Conservation (phyloP, 352 stramenopile species). For the Saprolegnia diclina region DNA sequence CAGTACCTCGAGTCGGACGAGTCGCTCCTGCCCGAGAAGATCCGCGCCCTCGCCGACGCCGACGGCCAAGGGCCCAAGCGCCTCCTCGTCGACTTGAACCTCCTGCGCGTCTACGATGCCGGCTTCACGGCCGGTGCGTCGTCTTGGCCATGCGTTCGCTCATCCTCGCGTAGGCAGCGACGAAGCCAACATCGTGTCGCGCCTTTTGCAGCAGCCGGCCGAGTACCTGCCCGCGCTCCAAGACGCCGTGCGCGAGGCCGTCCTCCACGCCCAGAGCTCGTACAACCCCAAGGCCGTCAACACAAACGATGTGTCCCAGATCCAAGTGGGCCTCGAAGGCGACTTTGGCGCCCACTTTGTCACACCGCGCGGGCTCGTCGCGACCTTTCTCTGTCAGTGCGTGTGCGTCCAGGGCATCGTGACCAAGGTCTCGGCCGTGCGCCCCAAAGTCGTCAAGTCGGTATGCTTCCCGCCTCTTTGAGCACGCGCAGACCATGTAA, state of each 20-base stretch:
- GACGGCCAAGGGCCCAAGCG: conserved; percentile 41
- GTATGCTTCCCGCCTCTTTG: conserved; percentile 7
- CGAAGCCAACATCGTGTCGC: conserved; percentile 22
- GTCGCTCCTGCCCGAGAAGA: conserved; percentile 45
- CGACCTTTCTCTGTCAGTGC: conserved; percentile 88
- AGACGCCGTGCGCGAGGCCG: conserved; percentile 30
- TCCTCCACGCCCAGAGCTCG: conserved; percentile 24
- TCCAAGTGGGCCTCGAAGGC: conserved; percentile 89
- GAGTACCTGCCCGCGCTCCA: conserved; percentile 83
- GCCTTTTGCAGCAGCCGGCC: conserved; percentile 65
- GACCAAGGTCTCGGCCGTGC: conserved; percentile 95
- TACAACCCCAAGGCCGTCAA: conserved; percentile 42
- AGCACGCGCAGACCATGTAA: neutral
- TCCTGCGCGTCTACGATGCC: conserved; percentile 86
- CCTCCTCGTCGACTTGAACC: conserved; percentile 86
- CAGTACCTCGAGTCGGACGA: conserved; percentile 75
- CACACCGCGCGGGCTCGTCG: conserved; percentile 90
- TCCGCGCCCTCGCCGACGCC: conserved; percentile 76
- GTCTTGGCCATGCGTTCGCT: neutral
- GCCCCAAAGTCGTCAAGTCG: conserved; percentile 96
- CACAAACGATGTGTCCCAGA: conserved; percentile 78
- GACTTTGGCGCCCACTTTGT: conserved; percentile 91
- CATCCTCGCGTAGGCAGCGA: conserved; percentile 11
- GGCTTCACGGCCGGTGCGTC: conserved; percentile 45
- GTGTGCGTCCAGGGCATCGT: conserved; percentile 99